A percentile compares a stretch with the other conserved stretches of the same genome.
phyloP scores from a whole-genome alignment of 2,329 filamentous ascomycete genomes.

The Chaetomiaceae sp. region DNA sequence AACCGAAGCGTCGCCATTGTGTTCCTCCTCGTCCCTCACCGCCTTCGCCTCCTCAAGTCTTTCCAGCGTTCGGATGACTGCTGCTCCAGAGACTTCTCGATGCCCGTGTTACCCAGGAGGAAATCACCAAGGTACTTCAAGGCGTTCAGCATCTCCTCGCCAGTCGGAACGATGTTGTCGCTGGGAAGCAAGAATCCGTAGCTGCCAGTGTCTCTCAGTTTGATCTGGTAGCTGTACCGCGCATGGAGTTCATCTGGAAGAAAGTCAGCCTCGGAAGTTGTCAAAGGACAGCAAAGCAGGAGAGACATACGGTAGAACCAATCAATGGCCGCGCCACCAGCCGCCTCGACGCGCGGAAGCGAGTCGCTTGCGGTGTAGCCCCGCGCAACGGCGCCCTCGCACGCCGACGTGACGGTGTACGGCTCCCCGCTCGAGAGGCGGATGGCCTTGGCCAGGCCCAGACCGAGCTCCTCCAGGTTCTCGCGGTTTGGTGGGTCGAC shows the following conservation, averaged over 20 bases:
- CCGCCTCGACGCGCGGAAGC: slow-evolving; percentile 58
- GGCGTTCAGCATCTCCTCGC: slow-evolving; percentile 80
- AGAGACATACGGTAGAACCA: slow-evolving; percentile 69
- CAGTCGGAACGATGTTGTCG: slow-evolving; percentile 82
- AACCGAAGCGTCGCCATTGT: background rate
- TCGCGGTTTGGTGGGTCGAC: slow-evolving; percentile 78
- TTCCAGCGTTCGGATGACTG: slow-evolving; percentile 14
- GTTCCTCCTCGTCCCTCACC: slow-evolving; percentile 12
- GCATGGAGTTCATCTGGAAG: slow-evolving; percentile 63
- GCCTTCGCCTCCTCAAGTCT: slow-evolving; percentile 21
- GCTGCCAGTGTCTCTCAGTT: slow-evolving; percentile 85
- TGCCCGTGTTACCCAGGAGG: slow-evolving; percentile 65
- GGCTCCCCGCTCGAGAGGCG: slow-evolving; percentile 70
- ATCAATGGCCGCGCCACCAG: slow-evolving; percentile 83
- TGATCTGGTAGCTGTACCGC: slow-evolving; percentile 87
- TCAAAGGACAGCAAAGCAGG: background rate
- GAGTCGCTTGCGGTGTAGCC: slow-evolving; percentile 27
- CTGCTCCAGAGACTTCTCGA: slow-evolving; percentile 40
- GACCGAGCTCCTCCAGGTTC: slow-evolving; percentile 83
- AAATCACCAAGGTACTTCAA: slow-evolving; percentile 82
- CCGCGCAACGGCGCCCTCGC: slow-evolving; percentile 65
- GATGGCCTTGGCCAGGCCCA: slow-evolving; percentile 86
- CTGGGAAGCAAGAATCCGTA: slow-evolving; percentile 90
- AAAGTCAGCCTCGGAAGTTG: slow-evolving; percentile 9
- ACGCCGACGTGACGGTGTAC: slow-evolving; percentile 78